Base-by-base conservation (phyloP, 495 filamentous ascomycete genomes). In the Penicillium alfredii region DNA sequence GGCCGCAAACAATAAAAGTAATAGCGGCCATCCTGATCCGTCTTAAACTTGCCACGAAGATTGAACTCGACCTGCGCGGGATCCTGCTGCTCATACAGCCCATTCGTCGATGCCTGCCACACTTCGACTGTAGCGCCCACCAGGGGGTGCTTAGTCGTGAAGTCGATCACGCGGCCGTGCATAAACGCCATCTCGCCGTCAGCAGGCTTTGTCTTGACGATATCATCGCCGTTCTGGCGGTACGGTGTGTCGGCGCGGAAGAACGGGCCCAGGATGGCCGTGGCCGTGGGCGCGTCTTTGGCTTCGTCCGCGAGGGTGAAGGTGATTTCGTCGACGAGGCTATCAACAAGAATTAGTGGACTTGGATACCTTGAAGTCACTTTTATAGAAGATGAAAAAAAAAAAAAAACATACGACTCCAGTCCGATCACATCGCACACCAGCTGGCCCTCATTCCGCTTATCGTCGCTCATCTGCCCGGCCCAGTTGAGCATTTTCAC, bases 21-120 rank as follows among this genome's bases (percentile, higher is more conserved):
- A 53, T 85, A 89, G 3, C 64, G 63, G 2, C 84, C 84, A 12
- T 80, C 61, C 23, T 60, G 58, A 43, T 81, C 78, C 1, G 83
- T 86, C 34, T 52, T 66, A 55, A 89, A 86, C 15, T 79, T 76
- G 4, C 84, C 84, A 3, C 84, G 72, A 20, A 88, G 67, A 48
- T 88, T 89, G 60, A 77, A 80, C 40, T 88, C 83, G 4, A 73
- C 70, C 66, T 86, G 81, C 14, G 76, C 56, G 2, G 68, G 60
- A 42, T 89, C 84, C 61, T 87, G 82, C 65, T 86, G 81, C 66
- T 88, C 82, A 51, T 89, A 89, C 38, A 87, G 56, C 1, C 84
- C 84, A 46, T 88, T 87, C 10, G 82, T 82, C 4, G 77, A 80
- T 6, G 80, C 74, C 43, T 86, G 78, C 84, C 84, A 89, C 17